Evolutionary conservation across 2,329 filamentous ascomycete genomes (phyloP).

Genomic region (Xylaria digitata): DNA sequence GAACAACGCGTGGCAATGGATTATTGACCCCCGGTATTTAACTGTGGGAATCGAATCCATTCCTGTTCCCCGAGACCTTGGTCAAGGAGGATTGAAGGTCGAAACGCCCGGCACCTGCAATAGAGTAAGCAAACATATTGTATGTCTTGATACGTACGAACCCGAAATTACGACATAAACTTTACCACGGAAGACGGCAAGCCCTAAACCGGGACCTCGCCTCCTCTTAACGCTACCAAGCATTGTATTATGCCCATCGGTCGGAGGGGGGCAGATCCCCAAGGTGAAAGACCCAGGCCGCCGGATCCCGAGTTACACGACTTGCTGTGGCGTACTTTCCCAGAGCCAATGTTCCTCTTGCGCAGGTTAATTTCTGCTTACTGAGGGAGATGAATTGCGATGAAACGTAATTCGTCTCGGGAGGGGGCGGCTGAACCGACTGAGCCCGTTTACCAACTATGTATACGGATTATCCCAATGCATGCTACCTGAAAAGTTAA

Average conservation of each 20-base stretch:
- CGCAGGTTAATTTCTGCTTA: neutral
- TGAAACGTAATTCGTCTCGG: slow-evolving; percentile 37
- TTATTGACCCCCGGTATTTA: neutral
- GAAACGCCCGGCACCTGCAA: slow-evolving; percentile 16
- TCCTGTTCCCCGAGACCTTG: neutral
- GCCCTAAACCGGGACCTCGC: neutral
- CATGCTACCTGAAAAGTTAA: neutral
- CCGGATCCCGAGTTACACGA: slow-evolving; percentile 23
- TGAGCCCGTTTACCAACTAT: slow-evolving; percentile 7
- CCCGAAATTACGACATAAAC: neutral
- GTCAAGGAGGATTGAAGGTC: slow-evolving; percentile 20
- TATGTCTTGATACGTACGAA: neutral
- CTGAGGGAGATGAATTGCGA: slow-evolving; percentile 5
- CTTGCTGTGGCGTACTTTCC: slow-evolving; percentile 9
- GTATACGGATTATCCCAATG: slow-evolving; percentile 3
- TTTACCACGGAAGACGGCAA: neutral
- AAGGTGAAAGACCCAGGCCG: slow-evolving; percentile 13
- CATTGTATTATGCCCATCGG: neutral
- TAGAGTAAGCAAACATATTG: neutral
- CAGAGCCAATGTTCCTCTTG: neutral
- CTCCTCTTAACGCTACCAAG: neutral
- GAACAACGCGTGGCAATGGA: neutral
- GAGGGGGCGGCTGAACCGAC: slow-evolving; percentile 1
- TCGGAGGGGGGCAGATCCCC: neutral
- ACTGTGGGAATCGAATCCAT: neutral